phyloP scores from a whole-genome alignment of 257 asterid genomes.

The Plantago major region DNA sequence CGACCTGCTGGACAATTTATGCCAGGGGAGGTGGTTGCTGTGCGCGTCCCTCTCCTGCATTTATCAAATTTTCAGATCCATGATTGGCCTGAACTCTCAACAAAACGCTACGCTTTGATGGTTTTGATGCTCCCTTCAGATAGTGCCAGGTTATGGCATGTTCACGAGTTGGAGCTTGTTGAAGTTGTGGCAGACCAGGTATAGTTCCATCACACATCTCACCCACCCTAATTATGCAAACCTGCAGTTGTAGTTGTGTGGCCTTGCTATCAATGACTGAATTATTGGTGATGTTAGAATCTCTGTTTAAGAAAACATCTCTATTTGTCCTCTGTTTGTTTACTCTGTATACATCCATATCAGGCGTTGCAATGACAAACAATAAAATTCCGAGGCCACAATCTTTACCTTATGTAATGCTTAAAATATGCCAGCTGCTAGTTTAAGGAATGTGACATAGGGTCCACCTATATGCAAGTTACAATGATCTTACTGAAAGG shows the following conservation, averaged over 20 bases:
- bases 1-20: conserved; percentile 69
- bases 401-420: no score
- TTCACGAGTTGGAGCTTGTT: conserved; percentile 94
- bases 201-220: conserved; percentile 12
- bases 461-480: no score
- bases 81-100: conserved; percentile 95
- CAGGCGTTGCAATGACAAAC: background rate
- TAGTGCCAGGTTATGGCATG: conserved; percentile 97
- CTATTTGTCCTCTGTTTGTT: background rate
- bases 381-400: no score
- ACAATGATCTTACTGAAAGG: no score
- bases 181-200: conserved; percentile 99
- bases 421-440: no score
- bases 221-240: conserved; percentile 11
- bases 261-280: background rate
- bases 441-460: no score
- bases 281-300: background rate
- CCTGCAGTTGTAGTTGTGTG: background rate
- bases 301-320: background rate
- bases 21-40: conserved; percentile 97
- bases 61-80: conserved; percentile 87
- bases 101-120: conserved; percentile 91
- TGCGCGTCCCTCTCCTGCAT: conserved; percentile 86
- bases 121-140: conserved; percentile 94
- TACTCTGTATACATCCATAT: background rate